Conservation (phyloP, 805 yeast genomes). For the Teunomyces gatunensis region DNA sequence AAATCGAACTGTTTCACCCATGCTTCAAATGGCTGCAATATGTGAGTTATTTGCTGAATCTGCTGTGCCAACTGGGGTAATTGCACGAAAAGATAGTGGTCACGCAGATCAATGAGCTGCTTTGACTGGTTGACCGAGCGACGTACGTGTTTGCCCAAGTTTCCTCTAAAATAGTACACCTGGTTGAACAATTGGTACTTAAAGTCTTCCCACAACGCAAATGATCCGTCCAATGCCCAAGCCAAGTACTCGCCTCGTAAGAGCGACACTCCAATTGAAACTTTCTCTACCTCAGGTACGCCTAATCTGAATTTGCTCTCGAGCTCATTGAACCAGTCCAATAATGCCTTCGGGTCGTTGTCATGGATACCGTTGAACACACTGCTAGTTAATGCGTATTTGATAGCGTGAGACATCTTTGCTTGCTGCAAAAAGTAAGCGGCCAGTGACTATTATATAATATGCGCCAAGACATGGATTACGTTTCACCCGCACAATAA, state of each 20-base stretch:
- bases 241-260: neutral
- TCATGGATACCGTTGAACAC: neutral
- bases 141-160: conserved; percentile 1
- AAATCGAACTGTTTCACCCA: neutral
- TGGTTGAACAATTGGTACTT: conserved; percentile 1
- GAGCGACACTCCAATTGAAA: neutral
- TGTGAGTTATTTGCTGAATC: neutral
- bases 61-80: neutral
- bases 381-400: too few relatives aligned
- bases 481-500: too few relatives aligned
- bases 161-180: neutral
- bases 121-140: neutral
- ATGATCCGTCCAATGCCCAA: neutral
- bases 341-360: neutral
- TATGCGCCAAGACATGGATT: too few relatives aligned
- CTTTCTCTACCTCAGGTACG: neutral
- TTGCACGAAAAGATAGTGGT: neutral
- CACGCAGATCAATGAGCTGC: neutral
- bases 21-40: neutral
- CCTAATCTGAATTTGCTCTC: neutral
- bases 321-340: neutral
- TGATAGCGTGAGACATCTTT: neutral
- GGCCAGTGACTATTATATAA: too few relatives aligned
- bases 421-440: neutral
- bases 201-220: conserved; percentile 1